phyloP scores from a whole-genome alignment of 306 rosid species.

The Dicorynia guianensis region DNA sequence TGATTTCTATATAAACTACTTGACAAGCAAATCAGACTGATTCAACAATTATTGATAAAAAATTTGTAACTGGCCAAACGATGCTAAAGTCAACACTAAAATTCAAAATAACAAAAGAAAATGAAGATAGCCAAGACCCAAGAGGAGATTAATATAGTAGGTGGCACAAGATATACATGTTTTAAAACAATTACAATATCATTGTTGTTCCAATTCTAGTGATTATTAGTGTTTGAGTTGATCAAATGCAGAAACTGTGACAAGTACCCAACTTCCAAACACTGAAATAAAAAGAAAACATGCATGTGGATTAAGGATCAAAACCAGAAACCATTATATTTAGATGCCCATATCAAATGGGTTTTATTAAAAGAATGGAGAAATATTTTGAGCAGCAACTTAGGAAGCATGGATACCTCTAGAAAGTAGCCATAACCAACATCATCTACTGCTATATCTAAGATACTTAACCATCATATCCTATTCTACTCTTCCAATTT shows the following conservation, averaged over 20 bases:
- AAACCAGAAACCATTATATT: background rate
- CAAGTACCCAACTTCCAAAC: background rate
- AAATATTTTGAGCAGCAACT: too few relatives aligned
- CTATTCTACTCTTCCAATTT: too few relatives aligned
- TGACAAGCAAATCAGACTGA: slow-evolving; percentile 9
- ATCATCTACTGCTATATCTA: too few relatives aligned
- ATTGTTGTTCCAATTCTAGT: background rate
- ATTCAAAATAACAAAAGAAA: background rate
- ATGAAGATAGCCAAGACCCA: background rate
- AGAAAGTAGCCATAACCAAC: too few relatives aligned
- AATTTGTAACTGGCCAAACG: background rate
- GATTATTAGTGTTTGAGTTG: background rate
- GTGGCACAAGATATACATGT: background rate
- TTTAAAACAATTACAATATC: background rate
- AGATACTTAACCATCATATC: too few relatives aligned
- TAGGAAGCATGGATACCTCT: too few relatives aligned
- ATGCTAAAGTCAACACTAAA: background rate
- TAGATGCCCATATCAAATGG: background rate
- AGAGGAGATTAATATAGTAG: slow-evolving; percentile 2
- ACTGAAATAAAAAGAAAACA: background rate
- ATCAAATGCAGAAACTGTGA: background rate
- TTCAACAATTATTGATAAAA: background rate
- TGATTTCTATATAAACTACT: background rate
- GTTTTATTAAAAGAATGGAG: background rate
- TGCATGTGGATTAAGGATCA: background rate